Base-by-base conservation (phyloP, 495 filamentous ascomycete genomes). In the Thozetella sp. region DNA sequence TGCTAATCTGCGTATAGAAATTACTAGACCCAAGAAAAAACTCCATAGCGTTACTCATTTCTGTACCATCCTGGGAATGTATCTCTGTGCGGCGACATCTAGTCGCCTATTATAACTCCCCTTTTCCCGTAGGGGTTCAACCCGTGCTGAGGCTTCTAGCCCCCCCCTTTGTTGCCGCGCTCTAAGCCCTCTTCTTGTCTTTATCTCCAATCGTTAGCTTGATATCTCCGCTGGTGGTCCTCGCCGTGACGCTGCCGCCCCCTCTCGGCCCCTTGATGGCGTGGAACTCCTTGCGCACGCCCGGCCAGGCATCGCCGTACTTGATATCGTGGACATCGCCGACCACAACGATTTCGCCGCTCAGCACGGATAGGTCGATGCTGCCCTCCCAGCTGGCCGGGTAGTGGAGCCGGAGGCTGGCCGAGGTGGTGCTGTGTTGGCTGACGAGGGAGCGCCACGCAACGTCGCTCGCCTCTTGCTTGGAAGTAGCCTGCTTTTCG, bases 311-410 rank as follows among this genome's bases (percentile, higher is more conserved):
- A 15, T 56, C 56, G 19, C 59, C 55, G 12, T 52, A 50, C 54
- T 60, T 67, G 22, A 73, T 60, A 17, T 76, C 22, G 66, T 60
- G 63, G 10, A 79, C 71, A 22, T 68, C 60, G 1, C 78, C 76
- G 9, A 22, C 53, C 0, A 64, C 74, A 2, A 30, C 53, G 2
- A 80, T 46, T 13, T 25, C 53, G 6, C 76, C 76, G 24, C 62
- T 63, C 11, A 67, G 61, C 25, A 72, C 63, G 46, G 59, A 3
- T 19, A 74, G 61, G 12, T 23, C 19, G 15, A 79, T 55, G 17
- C 65, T 51, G 0, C 79, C 79, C 58, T 79, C 76, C 79, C 79
- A 82, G 0, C 62, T 54, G 23, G 54, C 61, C 0, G 79, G 78
- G 25, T 73, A 78, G 12, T 40, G 54, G 2, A 80, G 54, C 12